Evolutionary conservation across 306 rosid genomes (phyloP), one percentile per base, ranked within the genome.

Genomic region (Dalbergia cochinchinensis): DNA sequence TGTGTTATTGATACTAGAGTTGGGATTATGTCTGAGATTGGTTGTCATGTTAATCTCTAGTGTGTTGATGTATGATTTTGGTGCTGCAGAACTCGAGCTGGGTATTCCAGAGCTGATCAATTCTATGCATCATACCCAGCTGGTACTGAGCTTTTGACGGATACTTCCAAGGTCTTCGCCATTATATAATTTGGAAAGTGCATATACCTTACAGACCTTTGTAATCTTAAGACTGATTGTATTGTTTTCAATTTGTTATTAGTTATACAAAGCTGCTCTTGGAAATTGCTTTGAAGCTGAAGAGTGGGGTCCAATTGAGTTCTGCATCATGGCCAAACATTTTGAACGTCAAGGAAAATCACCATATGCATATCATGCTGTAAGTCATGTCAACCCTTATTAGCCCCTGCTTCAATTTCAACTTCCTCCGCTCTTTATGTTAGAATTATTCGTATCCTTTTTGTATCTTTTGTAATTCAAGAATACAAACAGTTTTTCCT

Each of bases 271-370:
- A 87, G 92, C 90, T 78, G 99, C 99, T 10, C 94, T 95, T 62
- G 99, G 94, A 67, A 91, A 95, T 76, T 89, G 94, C 80, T 95
- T 90, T 70, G 97, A 95, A 76, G 69, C 47, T 18, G 99, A 95
- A 80, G 98, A 93, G 54, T 95, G 99, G 99, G 93, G 98, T 37
- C 93, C 99, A 5, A 83, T 91, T 63, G 99, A 95, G 85, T 95
- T 64, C 82, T 89, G 97, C 77, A 80, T 95, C 86, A 92, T 95
- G 99, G 87, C 85, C 6, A 92, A 95, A 82, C 99, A 95, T 83
- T 92, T 90, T 39, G 93, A 92, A 55, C 98, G 97, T 61, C 98
- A 95, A 82, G 99, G 96, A 47, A 87, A 95, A 74, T 85, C 96
- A 0, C 97, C 99, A 18, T 95, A 92, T 65, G 94, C 94, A 11